Evolutionary conservation across 2,329 filamentous ascomycete species (phyloP), one percentile per base, ranked within the genome.

Genomic region (Phyllosticta ampelicida): DNA sequence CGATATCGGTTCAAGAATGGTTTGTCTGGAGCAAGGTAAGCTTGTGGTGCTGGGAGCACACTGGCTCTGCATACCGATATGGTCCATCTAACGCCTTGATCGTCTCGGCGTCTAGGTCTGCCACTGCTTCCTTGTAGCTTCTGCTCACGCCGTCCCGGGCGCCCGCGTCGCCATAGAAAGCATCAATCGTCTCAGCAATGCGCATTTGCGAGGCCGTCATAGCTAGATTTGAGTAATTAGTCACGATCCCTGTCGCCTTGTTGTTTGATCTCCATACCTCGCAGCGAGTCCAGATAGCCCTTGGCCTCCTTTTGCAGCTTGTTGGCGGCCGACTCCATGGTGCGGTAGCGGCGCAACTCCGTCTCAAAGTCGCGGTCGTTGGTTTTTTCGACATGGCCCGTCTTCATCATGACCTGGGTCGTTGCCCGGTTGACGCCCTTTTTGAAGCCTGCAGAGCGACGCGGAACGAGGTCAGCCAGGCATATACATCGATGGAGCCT

Each of bases 371-470:
- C 94, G 65, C 95, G 89, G 77, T 99, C 94, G 73, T 92, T 96
- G 23, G 94, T 99, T 77, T 94, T 92, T 76, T 99, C 94, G 67
- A 99, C 95, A 78, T 97, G 94, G 61, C 94, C 89, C 84, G 65
- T 95, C 82, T 99, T 99, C 92, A 99, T 97, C 90, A 99, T 96
- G 62, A 97, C 92, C 85, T 96, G 91, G 77, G 95, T 99, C 75
- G 92, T 96, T 68, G 92, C 92, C 78, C 94, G 90, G 80, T 94
- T 92, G 79, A 97, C 91, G 85, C 95, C 95, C 75, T 95, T 96
- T 79, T 94, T 90, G 78, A 90, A 92, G 64, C 86, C 86, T 87
- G 62, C n/a, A 44, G 36, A 44, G 36, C 36, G 36, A 44, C 36
- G 36, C 36, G 36, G 26, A 19, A 21, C 50, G 16, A 26, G 19